phyloP scores from a whole-genome alignment of 371 early-diverging fungal species.

The Synchytrium microbalum region DNA sequence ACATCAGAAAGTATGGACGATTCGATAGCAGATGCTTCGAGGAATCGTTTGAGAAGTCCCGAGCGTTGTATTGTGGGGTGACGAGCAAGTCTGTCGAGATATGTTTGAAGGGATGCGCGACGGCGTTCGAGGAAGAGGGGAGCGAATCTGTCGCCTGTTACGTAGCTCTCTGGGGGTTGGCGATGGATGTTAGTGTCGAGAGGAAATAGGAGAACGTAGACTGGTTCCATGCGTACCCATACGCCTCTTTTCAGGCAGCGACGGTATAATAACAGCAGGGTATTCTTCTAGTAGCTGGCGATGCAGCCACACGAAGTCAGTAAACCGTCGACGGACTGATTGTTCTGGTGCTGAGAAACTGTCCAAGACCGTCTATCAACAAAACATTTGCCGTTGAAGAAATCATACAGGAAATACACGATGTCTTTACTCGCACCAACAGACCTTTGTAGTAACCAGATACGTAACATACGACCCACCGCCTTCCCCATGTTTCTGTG shows the following conservation, averaged over 20 bases:
- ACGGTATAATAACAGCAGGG: constrained; percentile 78
- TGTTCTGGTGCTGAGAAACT: constrained; percentile 38
- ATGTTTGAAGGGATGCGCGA: constrained; percentile 57
- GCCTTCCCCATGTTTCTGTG: constrained; percentile 80
- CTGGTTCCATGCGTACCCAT: constrained; percentile 47
- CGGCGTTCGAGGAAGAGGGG: constrained; percentile 80
- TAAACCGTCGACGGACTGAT: constrained; percentile 75
- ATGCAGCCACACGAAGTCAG: constrained; percentile 88
- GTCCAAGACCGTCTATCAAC: constrained; percentile 44
- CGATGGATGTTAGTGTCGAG: too few relatives aligned
- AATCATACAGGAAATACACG: constrained; percentile 1
- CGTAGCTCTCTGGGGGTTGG: constrained; percentile 45
- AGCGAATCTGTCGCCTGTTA: constrained; percentile 91
- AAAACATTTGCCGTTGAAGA: background rate
- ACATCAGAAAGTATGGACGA: background rate
- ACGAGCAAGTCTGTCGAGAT: constrained; percentile 69
- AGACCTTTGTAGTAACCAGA: constrained; percentile 67
- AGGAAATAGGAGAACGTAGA: too few relatives aligned
- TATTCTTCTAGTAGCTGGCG: constrained; percentile 59
- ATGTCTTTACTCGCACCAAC: background rate
- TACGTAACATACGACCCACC: constrained; percentile 72
- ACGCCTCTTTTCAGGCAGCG: constrained; percentile 85
- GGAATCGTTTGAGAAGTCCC: constrained; percentile 63
- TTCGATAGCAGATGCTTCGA: constrained; percentile 57
- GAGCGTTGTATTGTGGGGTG: constrained; percentile 78